phyloP scores from a whole-genome alignment of 208 protist species.

The Giardia muris region DNA sequence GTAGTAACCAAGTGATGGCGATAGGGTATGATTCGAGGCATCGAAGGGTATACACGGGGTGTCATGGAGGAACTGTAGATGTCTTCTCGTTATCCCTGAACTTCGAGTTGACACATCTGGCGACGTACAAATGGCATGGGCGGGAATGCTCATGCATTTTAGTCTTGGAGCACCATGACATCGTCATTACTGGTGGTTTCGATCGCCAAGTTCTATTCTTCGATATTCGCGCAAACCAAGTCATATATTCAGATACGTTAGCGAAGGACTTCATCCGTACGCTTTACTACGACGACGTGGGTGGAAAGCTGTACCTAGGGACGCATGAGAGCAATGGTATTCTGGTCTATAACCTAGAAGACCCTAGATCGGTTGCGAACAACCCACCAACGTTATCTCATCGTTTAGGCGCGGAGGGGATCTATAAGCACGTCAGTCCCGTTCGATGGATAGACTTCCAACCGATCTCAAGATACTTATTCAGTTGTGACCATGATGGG shows the following conservation, averaged over 20 bases:
- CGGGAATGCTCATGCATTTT: background rate
- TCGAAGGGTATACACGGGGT: background rate
- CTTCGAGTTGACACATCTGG: background rate
- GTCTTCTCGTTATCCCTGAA: background rate
- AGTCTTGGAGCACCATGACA: background rate
- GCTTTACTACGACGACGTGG: constrained; percentile 26
- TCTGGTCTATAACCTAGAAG: constrained; percentile 12
- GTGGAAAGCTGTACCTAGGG: constrained; percentile 26
- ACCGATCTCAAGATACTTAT: background rate
- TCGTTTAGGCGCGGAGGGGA: background rate
- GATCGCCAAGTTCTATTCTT: background rate
- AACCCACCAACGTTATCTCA: background rate
- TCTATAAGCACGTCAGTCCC: background rate
- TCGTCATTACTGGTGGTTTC: constrained; percentile 12
- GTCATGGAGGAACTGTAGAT: background rate
- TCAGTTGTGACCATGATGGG: constrained; percentile 15
- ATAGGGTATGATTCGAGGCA: background rate
- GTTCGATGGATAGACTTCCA: background rate
- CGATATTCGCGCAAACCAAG: background rate
- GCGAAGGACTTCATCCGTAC: background rate
- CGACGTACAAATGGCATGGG: background rate
- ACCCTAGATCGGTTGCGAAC: background rate
- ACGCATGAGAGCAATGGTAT: background rate
- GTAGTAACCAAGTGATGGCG: background rate
- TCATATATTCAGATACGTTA: background rate